Evolutionary conservation across 805 yeast species (phyloP), one percentile per base, ranked within the genome.

Genomic region (Saccharomyces jurei): DNA sequence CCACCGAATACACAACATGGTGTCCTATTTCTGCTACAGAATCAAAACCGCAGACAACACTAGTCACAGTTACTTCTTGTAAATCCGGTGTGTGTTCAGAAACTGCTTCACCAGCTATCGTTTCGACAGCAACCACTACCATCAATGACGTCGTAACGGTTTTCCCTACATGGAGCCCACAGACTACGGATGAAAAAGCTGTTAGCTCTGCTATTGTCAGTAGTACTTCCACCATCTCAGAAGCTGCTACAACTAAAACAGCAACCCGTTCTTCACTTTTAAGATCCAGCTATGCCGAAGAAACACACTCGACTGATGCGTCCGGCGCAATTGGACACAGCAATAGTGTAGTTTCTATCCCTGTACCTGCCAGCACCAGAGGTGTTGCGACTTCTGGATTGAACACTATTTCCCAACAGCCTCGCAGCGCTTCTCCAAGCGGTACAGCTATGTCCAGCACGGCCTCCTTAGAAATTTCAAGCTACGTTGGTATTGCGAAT

Each of bases 11-110:
- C 62, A 62, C 66, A 41, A 64, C 68, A 36, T 53, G 54, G 59
- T 56, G 57, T 29, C 57, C 60, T 54, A 31, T 48, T 50, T 60
- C 67, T 57, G 63, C 67, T n/a, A 31, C 36, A 14, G 36, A 31
- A 31, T 31, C 36, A 4, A 31, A 5, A 13, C 17, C 13, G 6
- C n/a, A 31, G 14, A 68, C 71, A 48, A 68, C 72, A 30, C 51
- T 68, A 50, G 67, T 67, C 27, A 64, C 69, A 55, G 58, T 66
- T 57, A 66, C 71, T 46, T 64, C 71, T 22, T 69, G 72, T 56
- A 54, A 56, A 46, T 62, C 57, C 22, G 55, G 62, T 58, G 57
- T 56, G n/a, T 69, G 74, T 56, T 47, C 56, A 30, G 65, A 65
- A 41, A 58, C 61, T 22, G 65, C 59, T 10, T 62, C 70, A 26